Conservation (phyloP, 2,329 filamentous ascomycete genomes). For the Pseudogymnoascus sp. region DNA sequence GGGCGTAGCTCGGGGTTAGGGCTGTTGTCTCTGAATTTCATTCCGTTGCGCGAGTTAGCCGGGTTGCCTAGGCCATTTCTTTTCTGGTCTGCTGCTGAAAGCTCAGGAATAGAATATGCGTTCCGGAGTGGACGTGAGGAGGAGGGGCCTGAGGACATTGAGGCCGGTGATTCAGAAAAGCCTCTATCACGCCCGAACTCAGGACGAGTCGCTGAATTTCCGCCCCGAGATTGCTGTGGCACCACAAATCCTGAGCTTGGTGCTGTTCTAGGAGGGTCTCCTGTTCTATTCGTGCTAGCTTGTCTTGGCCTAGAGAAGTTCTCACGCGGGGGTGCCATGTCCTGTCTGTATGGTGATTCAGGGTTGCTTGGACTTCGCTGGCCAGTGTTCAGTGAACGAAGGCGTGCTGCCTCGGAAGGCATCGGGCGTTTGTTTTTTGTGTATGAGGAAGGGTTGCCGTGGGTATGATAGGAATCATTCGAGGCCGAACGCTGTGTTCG, state of each 20-base stretch:
- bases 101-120: conserved; percentile 28
- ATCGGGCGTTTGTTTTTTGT: neutral
- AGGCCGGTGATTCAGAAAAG: conserved; percentile 19
- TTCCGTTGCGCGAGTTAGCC: conserved; percentile 20
- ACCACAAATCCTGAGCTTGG: conserved; percentile 20
- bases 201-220: conserved; percentile 16
- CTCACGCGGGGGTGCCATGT: conserved; percentile 18
- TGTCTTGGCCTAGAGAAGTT: conserved; percentile 27
- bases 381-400: conserved; percentile 28
- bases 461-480: neutral
- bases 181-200: conserved; percentile 22
- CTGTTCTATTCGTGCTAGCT: conserved; percentile 21
- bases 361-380: conserved; percentile 21
- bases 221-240: conserved; percentile 19
- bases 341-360: conserved; percentile 20
- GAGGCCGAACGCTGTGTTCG: conserved; percentile 1
- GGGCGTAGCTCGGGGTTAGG: conserved; percentile 24
- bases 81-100: conserved; percentile 24
- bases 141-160: conserved; percentile 14
- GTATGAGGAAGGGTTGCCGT: neutral
- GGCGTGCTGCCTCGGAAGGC: conserved; percentile 27
- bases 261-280: conserved; percentile 23
- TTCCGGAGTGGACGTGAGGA: conserved; percentile 20
- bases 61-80: conserved; percentile 26
- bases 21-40: conserved; percentile 17